Evolutionary conservation across 2,329 filamentous ascomycete genomes (phyloP).

Genomic region (Hymenoscyphus scutula): DNA sequence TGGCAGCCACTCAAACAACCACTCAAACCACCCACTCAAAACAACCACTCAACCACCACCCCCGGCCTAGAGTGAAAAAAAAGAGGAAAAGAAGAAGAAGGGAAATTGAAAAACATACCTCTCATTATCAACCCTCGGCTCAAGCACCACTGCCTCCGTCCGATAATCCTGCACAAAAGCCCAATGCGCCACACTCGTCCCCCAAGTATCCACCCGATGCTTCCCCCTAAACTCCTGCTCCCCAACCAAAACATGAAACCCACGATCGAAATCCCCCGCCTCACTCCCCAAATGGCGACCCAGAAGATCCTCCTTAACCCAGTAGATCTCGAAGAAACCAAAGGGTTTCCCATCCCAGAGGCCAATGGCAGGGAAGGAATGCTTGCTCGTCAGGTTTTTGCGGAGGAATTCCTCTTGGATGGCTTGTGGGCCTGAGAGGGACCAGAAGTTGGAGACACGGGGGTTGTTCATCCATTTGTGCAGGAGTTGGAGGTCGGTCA

Average conservation of each 20-base stretch:
- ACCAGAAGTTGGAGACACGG: constrained; percentile 85
- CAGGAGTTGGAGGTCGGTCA: constrained; percentile 65
- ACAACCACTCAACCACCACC: no score
- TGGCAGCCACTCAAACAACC: not conserved
- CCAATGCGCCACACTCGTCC: constrained; percentile 84
- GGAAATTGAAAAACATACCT: constrained; percentile 61
- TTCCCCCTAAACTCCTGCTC: constrained; percentile 87
- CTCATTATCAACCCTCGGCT: constrained; percentile 86
- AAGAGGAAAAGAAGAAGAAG: not conserved
- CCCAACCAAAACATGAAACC: constrained; percentile 83
- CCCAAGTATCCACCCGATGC: constrained; percentile 75
- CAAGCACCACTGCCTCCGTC: constrained; percentile 79
- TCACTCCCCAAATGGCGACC: constrained; percentile 67
- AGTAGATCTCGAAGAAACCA: constrained; percentile 97
- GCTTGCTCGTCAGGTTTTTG: constrained; percentile 59
- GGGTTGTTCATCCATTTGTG: constrained; percentile 87
- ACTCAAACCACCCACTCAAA: no score
- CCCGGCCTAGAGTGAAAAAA: not conserved
- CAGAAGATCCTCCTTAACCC: constrained; percentile 88
- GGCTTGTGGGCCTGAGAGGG: constrained; percentile 54
- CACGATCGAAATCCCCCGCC: constrained; percentile 79
- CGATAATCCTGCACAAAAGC: constrained; percentile 74
- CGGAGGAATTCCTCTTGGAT: constrained; percentile 68
- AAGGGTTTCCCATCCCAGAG: constrained; percentile 95
- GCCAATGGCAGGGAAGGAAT: constrained; percentile 88